Conservation (phyloP, 1,139 yeast genomes). For the Scheffersomyces parashehatae region DNA sequence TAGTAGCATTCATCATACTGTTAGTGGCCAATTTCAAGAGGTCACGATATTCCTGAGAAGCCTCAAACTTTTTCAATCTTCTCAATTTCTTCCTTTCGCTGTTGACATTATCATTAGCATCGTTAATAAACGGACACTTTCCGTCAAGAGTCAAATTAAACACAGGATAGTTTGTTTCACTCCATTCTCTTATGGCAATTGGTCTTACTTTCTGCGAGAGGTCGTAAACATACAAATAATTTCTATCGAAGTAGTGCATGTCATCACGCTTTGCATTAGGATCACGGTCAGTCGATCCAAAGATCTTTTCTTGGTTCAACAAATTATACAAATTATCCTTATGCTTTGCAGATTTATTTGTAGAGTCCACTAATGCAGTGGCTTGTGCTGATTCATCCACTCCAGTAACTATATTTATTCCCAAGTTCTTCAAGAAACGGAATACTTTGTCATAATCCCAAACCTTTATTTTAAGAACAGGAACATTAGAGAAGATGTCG, state of each 20-base stretch:
- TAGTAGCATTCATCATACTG: constrained; percentile 31
- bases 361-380: constrained; percentile 13
- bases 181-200: constrained; percentile 81
- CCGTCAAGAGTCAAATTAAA: constrained; percentile 57
- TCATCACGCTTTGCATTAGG: constrained; percentile 85
- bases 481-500: constrained; percentile 70
- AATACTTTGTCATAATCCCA: constrained; percentile 89
- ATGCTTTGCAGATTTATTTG: constrained; percentile 12
- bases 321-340: constrained; percentile 56
- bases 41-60: constrained; percentile 40
- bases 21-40: constrained; percentile 36
- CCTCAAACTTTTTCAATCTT: constrained; percentile 42
- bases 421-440: constrained; percentile 74
- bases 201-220: constrained; percentile 79
- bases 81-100: constrained; percentile 37
- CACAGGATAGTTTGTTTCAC: constrained; percentile 43
- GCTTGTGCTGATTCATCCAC: constrained; percentile 11
- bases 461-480: constrained; percentile 63
- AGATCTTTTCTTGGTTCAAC: constrained; percentile 78
- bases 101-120: constrained; percentile 36
- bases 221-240: constrained; percentile 79
- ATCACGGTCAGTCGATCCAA: constrained; percentile 88
- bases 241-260: constrained; percentile 69
- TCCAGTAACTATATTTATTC: constrained; percentile 34
- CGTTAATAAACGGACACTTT: constrained; percentile 69